Percentiles rank a stretch among this genome's conserved stretches.
Evolutionary conservation across 495 filamentous ascomycete species (phyloP).

Genomic region (Massariosphaeria phaeospora): DNA sequence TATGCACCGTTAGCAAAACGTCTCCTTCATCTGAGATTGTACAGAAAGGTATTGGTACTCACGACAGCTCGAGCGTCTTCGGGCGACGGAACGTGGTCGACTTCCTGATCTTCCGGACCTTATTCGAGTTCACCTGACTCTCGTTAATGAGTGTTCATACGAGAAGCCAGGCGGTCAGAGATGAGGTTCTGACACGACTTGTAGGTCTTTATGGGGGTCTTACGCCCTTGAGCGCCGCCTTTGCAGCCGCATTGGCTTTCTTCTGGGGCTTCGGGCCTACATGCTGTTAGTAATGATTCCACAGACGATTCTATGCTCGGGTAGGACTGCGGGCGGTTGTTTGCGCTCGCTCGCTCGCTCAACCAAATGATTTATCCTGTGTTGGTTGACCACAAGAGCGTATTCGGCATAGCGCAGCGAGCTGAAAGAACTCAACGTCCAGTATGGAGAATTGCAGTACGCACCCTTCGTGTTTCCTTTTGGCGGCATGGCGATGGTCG

Average conservation of each 20-base stretch:
- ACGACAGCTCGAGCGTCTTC: slow-evolving; percentile 83
- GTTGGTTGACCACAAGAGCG: no score
- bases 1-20: not conserved
- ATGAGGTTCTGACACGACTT: slow-evolving; percentile 45
- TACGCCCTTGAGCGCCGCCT: slow-evolving; percentile 88
- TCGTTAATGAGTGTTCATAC: slow-evolving; percentile 29
- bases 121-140: slow-evolving; percentile 66
- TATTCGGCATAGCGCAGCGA: no score
- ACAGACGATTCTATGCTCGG: no score
- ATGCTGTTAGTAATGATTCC: no score
- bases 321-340: no score
- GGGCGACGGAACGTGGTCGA: slow-evolving; percentile 96
- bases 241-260: slow-evolving; percentile 86
- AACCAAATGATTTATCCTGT: no score
- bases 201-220: slow-evolving; percentile 38
- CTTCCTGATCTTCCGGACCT: slow-evolving; percentile 83
- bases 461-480: slow-evolving; percentile 61
- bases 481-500: slow-evolving; percentile 58
- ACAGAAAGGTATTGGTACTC: not conserved
- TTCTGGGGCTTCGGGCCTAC: slow-evolving; percentile 63
- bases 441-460: slow-evolving; percentile 6
- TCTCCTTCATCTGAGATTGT: not conserved
- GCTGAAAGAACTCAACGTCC: no score
- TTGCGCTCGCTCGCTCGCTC: no score
- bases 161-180: slow-evolving; percentile 44